A percentile compares a stretch with the other conserved stretches of the same genome.
Evolutionary conservation across 768 basidiomycete species (phyloP).

Genomic region (Panus rudis): DNA sequence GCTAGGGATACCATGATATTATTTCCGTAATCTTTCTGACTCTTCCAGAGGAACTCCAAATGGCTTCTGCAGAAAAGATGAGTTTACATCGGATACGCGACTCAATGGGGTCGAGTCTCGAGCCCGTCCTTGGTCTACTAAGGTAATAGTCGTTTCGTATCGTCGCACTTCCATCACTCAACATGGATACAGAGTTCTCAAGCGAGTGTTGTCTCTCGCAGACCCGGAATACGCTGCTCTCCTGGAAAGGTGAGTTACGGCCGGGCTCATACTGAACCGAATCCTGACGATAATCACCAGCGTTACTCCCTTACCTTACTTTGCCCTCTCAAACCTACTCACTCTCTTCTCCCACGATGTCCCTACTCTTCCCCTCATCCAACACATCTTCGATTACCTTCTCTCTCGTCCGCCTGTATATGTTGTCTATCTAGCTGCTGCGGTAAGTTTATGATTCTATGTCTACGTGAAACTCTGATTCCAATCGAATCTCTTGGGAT

Average conservation of each 20-base stretch:
- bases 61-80: slow-evolving; percentile 59
- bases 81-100: slow-evolving; percentile 78
- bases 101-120: slow-evolving; percentile 80
- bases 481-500: not conserved
- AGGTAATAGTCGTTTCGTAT: slow-evolving; percentile 34
- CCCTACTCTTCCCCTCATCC: slow-evolving; percentile 82
- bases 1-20: slow-evolving; percentile 91
- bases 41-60: slow-evolving; percentile 50
- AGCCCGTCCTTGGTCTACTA: slow-evolving; percentile 77
- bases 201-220: slow-evolving; percentile 61
- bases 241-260: slow-evolving; percentile 51
- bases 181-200: slow-evolving; percentile 49
- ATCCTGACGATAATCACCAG: slow-evolving; percentile 27
- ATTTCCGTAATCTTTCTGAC: slow-evolving; percentile 78
- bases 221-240: slow-evolving; percentile 65
- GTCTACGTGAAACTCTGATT: not conserved
- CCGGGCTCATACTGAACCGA: not conserved
- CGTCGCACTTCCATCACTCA: not conserved
- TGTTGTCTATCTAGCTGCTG: slow-evolving; percentile 75
- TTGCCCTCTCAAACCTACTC: slow-evolving; percentile 82
- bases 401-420: slow-evolving; percentile 76
- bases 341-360: slow-evolving; percentile 92
- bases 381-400: slow-evolving; percentile 88
- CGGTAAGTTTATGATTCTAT: slow-evolving; percentile 44
- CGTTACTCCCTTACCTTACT: slow-evolving; percentile 77